phyloP scores from a whole-genome alignment of 768 basidiomycete genomes.

The Agaricus sinodeliciosus region DNA sequence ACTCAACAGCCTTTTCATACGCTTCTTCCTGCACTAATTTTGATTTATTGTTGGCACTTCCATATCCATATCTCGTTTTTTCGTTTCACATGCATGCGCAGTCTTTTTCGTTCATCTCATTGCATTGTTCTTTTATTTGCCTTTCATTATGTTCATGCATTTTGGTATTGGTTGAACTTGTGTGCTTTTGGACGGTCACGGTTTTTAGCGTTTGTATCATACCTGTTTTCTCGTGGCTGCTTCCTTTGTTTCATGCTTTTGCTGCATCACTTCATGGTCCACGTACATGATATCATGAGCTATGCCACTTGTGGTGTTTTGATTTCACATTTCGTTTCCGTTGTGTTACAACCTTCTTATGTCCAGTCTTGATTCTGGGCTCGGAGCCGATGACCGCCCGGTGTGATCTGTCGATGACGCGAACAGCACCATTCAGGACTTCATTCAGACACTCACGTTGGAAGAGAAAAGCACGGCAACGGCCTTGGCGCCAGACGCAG shows the following conservation, averaged over 20 bases:
- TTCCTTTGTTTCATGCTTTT: not conserved
- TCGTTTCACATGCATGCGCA: conserved; percentile 1
- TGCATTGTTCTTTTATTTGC: conserved; percentile 7
- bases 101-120: not conserved
- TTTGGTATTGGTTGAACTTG: conserved; percentile 3
- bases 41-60: not conserved
- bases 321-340: not conserved
- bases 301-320: not conserved
- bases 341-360: not conserved
- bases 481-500: no score
- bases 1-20: not conserved
- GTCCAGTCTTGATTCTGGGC: not conserved
- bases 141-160: conserved; percentile 9
- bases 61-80: conserved; percentile 3
- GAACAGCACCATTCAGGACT: no score
- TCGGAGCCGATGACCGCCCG: no score
- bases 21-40: not conserved
- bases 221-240: conserved; percentile 2
- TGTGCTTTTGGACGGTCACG: not conserved
- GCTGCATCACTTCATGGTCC: not conserved
- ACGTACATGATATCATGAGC: not conserved
- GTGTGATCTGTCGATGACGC: no score
- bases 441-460: no score
- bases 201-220: conserved; percentile 2
- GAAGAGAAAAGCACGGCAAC: no score